These are phyloP conservation scores for Colletotrichum godetiae DNA, from an alignment of 2,329 filamentous ascomycete genomes.

Conservation along the genomic window DNA sequence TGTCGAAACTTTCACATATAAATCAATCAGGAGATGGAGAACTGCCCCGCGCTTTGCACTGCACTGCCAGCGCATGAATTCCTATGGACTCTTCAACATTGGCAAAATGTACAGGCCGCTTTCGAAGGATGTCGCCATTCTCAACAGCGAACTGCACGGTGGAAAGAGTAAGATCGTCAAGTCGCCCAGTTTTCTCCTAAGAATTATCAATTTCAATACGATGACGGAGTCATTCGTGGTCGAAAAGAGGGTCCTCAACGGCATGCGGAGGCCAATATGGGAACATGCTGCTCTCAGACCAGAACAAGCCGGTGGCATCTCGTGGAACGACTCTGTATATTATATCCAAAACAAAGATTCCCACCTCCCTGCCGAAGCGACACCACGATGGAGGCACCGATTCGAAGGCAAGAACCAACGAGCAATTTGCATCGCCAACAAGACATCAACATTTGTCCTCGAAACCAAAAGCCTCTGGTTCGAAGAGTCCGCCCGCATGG, in stretches of 20 bases:
- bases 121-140: too few relatives aligned
- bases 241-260: background rate
- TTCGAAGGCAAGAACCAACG: background rate
- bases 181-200: background rate
- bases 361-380: too few relatives aligned
- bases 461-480: background rate
- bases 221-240: constrained; percentile 3
- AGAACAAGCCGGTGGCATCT: background rate
- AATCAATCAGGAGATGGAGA: too few relatives aligned
- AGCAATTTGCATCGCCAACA: background rate
- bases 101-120: too few relatives aligned
- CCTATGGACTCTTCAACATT: constrained; percentile 2
- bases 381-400: background rate
- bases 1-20: background rate
- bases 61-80: background rate
- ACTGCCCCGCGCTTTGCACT: background rate
- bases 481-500: too few relatives aligned
- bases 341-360: constrained; percentile 36
- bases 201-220: constrained; percentile 9
- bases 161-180: background rate
- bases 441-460: background rate
- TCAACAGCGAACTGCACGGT: background rate
- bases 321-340: constrained; percentile 44
- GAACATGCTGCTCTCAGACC: accelerated
- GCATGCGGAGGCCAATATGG: background rate